Percentiles rank a stretch among this genome's conserved stretches.
phyloP scores from a whole-genome alignment of 257 asterid genomes.

The Haberlea rhodopensis region DNA sequence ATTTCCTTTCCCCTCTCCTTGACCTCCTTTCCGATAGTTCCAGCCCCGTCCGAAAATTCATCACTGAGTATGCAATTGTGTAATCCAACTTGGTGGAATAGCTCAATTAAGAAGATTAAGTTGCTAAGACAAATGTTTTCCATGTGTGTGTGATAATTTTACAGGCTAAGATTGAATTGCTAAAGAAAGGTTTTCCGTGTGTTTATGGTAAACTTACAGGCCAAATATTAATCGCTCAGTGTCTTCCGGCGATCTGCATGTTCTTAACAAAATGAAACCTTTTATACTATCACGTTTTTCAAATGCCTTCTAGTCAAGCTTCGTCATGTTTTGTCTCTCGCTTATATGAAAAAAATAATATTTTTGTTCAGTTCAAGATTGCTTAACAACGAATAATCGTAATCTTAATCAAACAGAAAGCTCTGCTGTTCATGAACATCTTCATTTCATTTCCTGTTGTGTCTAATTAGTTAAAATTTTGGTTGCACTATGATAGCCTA shows the following conservation, averaged over 20 bases:
- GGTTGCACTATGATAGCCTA: neutral
- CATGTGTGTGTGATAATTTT: constrained; percentile 1
- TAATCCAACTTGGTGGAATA: neutral
- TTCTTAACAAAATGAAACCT: neutral
- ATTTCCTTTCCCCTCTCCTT: constrained; percentile 53
- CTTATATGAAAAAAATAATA: no score
- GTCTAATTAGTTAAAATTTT: constrained; percentile 12
- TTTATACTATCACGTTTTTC: no score
- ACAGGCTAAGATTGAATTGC: neutral
- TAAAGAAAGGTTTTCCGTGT: neutral
- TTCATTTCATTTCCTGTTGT: constrained; percentile 1
- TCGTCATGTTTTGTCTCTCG: neutral
- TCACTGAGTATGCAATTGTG: constrained; percentile 54
- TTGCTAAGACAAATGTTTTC: constrained; percentile 2
- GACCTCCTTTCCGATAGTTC: constrained; percentile 61
- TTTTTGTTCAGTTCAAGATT: neutral
- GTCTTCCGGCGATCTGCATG: constrained; percentile 1
- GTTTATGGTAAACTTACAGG: neutral
- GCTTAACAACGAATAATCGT: neutral
- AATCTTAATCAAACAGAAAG: neutral
- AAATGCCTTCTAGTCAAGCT: neutral
- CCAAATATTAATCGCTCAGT: neutral
- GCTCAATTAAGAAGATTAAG: neutral
- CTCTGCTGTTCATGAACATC: neutral
- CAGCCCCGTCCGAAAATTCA: constrained; percentile 75